Conservation (phyloP, 2,329 filamentous ascomycete species). For the Penicillium sp. region DNA sequence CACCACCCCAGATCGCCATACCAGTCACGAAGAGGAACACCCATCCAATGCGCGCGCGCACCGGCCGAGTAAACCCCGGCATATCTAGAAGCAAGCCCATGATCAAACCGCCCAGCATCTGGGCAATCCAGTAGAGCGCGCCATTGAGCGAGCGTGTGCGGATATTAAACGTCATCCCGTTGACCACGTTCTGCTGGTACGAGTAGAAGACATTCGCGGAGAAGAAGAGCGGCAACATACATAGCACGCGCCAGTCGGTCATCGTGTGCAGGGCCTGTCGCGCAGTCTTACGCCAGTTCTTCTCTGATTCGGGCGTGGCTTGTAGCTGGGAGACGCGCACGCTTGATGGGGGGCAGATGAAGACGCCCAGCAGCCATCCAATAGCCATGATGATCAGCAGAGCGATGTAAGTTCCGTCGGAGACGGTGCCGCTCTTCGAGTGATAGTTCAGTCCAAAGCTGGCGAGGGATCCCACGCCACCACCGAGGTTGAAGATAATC, state of each 20-base stretch:
- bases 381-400: slow-evolving; percentile 53
- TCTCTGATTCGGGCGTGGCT: slow-evolving; percentile 41
- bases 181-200: slow-evolving; percentile 60
- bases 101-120: slow-evolving; percentile 57
- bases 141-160: slow-evolving; percentile 59
- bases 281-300: slow-evolving; percentile 37
- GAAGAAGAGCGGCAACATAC: slow-evolving; percentile 58
- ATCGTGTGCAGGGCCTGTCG: slow-evolving; percentile 41
- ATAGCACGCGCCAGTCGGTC: slow-evolving; percentile 48
- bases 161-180: slow-evolving; percentile 57
- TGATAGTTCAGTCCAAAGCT: slow-evolving; percentile 50
- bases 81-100: slow-evolving; percentile 44
- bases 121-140: slow-evolving; percentile 58
- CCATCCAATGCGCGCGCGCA: slow-evolving; percentile 53
- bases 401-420: slow-evolving; percentile 54
- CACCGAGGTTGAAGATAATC: slow-evolving; percentile 52
- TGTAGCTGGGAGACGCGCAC: slow-evolving; percentile 44
- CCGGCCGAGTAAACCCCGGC: slow-evolving; percentile 45
- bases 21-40: slow-evolving; percentile 50
- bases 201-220: slow-evolving; percentile 59
- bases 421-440: slow-evolving; percentile 48
- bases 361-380: slow-evolving; percentile 51
- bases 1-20: slow-evolving; percentile 60
- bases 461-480: slow-evolving; percentile 47
- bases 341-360: slow-evolving; percentile 52